phyloP scores from a whole-genome alignment of 768 basidiomycete species.

The Kwoniella sp. region DNA sequence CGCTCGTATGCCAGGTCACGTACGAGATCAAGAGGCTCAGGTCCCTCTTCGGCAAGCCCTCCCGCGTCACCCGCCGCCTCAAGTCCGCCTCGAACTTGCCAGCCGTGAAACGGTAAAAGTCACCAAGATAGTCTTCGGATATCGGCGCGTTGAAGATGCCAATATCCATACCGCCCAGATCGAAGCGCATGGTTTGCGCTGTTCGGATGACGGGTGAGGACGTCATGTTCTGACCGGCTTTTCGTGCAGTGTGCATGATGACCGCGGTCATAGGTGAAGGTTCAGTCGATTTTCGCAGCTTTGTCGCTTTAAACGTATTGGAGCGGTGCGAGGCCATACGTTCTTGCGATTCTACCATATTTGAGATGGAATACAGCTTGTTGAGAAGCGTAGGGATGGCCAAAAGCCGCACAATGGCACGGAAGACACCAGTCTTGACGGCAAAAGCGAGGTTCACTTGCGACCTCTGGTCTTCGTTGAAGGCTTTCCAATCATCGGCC shows the following conservation, averaged over 20 bases:
- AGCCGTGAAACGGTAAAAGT: constrained; percentile 43
- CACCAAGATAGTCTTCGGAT: constrained; percentile 13
- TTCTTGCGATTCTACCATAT: constrained; percentile 30
- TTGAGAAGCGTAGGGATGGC: constrained; percentile 38
- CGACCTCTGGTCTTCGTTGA: constrained; percentile 10
- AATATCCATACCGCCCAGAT: constrained; percentile 34
- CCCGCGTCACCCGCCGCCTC: constrained; percentile 14
- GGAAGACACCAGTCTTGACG: constrained; percentile 42
- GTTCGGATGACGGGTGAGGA: constrained; percentile 16
- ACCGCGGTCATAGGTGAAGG: constrained; percentile 37
- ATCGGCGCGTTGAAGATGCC: constrained; percentile 35
- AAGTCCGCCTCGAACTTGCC: constrained; percentile 34
- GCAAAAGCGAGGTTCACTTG: constrained; percentile 42
- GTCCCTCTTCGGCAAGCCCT: constrained; percentile 20
- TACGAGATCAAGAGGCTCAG: constrained; percentile 24
- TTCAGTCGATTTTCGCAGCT: constrained; percentile 25
- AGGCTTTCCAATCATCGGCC: constrained; percentile 45
- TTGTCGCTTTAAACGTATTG: constrained; percentile 27
- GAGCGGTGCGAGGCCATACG: constrained; percentile 38
- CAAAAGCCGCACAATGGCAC: constrained; percentile 40
- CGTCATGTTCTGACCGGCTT: constrained; percentile 1
- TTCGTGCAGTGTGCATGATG: constrained; percentile 38
- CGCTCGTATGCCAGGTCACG: constrained; percentile 27
- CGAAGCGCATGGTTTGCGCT: constrained; percentile 37
- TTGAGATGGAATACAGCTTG: constrained; percentile 30